Evolutionary conservation across 2,329 filamentous ascomycete species (phyloP), one percentile per base, ranked within the genome.

Genomic region (Fusarium sp.): DNA sequence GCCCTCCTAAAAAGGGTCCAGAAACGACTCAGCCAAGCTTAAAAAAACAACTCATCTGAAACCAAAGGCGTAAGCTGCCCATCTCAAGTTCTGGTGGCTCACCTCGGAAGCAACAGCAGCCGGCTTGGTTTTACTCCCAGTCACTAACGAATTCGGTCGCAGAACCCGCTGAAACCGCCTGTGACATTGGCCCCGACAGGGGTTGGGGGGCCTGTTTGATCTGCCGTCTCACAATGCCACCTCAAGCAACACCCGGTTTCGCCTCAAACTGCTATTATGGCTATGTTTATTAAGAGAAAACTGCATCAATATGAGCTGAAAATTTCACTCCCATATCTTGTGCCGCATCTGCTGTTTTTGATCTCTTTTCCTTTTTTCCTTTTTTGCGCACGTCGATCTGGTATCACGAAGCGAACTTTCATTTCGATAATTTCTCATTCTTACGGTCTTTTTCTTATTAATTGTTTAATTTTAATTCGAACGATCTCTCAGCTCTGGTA

Each of bases 221-320:
- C 61, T 57, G n/a, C 56, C 63, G 71, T 73, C 71, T 73, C 71
- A 74, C 58, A 74, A 38, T 62, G 60, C 60, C 56, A 59, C 57
- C 56, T 64, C 62, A 50, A 57, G 55, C 61, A 58, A n/a, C 28
- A 67, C 49, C 71, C 71, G 71, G 71, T 73, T 74, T 73, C 71
- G 71, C 56, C 57, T 65, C 49, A 60, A 28, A 29, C 35, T 41
- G 23, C 26, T 23, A 33, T 39, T 13, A 50, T 37, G 41, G 52
- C 41, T 24, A 43, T 28, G 48, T 44, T 63, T 35, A 47, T 46
- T 54, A 29, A 41, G 20, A 31, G 8, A 16, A n/a, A 23, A 4
- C 16, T 8, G n/a, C n/a, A 9, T 29, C 24, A 29, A 24, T 37
- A 49, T 44, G 47, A 21, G 21, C n/a, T 24, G 26, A n/a, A 29